Conservation (phyloP, 2,329 filamentous ascomycete species). For the Simplicillium aogashimaense region DNA sequence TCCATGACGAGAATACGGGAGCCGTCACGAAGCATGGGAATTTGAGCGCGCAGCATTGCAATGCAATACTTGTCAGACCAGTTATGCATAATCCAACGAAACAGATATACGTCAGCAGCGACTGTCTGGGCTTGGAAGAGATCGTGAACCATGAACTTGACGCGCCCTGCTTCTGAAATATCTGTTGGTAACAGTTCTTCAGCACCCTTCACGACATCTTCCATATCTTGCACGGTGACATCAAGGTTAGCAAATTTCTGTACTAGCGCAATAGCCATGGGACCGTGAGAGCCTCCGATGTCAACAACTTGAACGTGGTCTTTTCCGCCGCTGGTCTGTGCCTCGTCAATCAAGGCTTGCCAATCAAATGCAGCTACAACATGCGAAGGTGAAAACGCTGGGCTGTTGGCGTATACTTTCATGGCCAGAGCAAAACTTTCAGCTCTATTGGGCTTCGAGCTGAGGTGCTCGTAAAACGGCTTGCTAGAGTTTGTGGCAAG, state of each 20-base stretch:
- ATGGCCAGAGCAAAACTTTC: constrained; percentile 1
- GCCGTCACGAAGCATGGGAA: constrained; percentile 1
- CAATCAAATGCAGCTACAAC: constrained; percentile 3
- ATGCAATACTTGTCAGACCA: constrained; percentile 1
- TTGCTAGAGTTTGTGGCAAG: no score
- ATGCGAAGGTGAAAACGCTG: not conserved
- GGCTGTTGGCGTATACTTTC: not conserved
- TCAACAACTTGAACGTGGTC: no score
- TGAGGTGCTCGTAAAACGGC: no score
- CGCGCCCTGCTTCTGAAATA: not conserved
- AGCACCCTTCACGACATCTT: not conserved
- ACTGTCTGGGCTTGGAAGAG: constrained; percentile 39
- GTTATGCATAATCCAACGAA: constrained; percentile 2
- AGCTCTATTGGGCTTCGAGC: no score
- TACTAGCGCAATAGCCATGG: constrained; percentile 2
- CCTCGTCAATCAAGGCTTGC: constrained; percentile 2
- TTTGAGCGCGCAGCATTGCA: constrained; percentile 1
- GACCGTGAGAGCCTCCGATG: constrained; percentile 5
- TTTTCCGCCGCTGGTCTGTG: no score
- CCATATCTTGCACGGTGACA: constrained; percentile 6
- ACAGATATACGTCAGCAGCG: constrained; percentile 26
- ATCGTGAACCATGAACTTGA: constrained; percentile 31
- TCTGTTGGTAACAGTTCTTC: constrained; percentile 1
- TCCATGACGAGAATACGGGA: constrained; percentile 3
- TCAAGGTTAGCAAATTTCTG: constrained; percentile 3